Percentiles rank a stretch among this genome's conserved stretches.
These are phyloP conservation scores for Biscutella auriculata DNA, from an alignment of 441 rosid species.

Conservation along the genomic window DNA sequence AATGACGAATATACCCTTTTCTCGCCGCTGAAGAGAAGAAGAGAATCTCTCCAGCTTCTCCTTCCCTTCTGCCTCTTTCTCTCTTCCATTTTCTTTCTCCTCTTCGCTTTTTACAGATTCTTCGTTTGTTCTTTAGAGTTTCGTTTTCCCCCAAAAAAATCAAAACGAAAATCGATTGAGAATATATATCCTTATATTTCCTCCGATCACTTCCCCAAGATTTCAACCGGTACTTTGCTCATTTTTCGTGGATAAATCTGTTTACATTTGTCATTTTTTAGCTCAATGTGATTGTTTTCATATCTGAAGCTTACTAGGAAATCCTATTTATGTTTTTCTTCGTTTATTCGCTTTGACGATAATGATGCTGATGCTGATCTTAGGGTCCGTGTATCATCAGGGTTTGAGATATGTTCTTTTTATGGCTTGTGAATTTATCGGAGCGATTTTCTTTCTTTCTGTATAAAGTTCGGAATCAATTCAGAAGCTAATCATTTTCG, in stretches of 20 bases:
- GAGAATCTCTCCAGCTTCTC: not conserved
- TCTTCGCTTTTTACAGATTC: not conserved
- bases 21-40: conserved; percentile 4
- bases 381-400: too few relatives aligned
- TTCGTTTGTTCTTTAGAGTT: not conserved
- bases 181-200: too few relatives aligned
- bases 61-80: conserved; percentile 1
- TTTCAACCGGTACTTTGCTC: conserved; percentile 13
- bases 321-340: not conserved
- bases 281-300: conserved; percentile 10
- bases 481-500: too few relatives aligned
- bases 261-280: not conserved
- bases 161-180: not conserved
- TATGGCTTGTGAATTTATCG: too few relatives aligned
- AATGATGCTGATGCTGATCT: too few relatives aligned
- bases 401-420: too few relatives aligned
- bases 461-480: too few relatives aligned
- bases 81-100: conserved; percentile 3
- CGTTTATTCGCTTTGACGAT: not conserved
- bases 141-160: not conserved
- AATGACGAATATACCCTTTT: conserved; percentile 32
- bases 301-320: not conserved
- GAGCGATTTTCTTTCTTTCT: too few relatives aligned
- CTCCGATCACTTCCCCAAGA: not conserved
- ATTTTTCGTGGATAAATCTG: not conserved